Base-by-base conservation (phyloP, 1,139 yeast species). In the Blastobotrys apis region DNA sequence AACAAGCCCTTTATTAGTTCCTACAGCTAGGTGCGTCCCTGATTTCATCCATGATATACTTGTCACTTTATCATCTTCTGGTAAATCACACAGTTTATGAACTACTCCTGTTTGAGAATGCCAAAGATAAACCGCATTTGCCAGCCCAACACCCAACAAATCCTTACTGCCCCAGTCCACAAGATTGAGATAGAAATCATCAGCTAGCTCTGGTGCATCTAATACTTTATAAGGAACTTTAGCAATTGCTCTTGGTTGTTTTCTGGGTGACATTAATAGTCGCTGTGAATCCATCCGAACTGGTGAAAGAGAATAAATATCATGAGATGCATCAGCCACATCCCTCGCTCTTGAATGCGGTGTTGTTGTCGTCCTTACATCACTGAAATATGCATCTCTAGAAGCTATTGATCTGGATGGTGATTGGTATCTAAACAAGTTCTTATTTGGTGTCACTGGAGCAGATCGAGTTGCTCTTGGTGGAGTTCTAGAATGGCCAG, bases 161-260 rank as follows among this genome's bases (percentile, higher is more conserved):
- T 90, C 95, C 51, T 83, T 88, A 29, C 86, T 78, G 0, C 97
- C 96, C 99, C 99, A 92, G 63, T 92, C 97, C 1, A 92, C 85
- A 48, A 92, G 70, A 60, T 92, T 94, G 36, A 88, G 72, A 61
- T 92, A 92, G 60, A 90, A 92, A 63, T 92, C 97, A 62, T 94
- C 98, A 9, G 88, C 85, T 31, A 94, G 70, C 48, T 88, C 95
- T 0, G 98, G 99, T 0, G 99, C 99, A 67, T 92, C 98, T 37
- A 92, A 74, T 3, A 92, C 97, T 48, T 96, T 74, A 60, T 84
- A 88, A 0, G 98, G 98, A 0, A 88, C 87, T 58, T 84, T 86
- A 10, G 90, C 74, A 6, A 92, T 85, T 30, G 76, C 76, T 41
- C 98, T 68, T 1, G 85, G 78, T 56, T 80, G 83, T 65, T 82